Conservation (phyloP, 2,329 filamentous ascomycete species). For the Cercospora berteroae region DNA sequence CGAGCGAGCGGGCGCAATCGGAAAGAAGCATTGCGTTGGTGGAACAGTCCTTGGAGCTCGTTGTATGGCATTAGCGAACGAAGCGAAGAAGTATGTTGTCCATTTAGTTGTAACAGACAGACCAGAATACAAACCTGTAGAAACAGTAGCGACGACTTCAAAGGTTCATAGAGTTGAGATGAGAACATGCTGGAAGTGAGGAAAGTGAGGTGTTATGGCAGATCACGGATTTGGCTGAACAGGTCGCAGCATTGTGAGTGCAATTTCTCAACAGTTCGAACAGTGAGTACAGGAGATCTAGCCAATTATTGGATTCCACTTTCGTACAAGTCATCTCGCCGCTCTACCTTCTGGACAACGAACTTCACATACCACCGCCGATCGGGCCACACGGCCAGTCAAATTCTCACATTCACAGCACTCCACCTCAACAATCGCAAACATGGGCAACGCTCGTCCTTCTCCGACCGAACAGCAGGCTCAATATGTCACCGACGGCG, state of each 20-base stretch:
- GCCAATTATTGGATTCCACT: not conserved
- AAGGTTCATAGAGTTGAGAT: too few relatives aligned
- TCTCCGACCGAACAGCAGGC: not conserved
- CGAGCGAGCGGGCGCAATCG: conserved; percentile 13
- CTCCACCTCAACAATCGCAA: not conserved
- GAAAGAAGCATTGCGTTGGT: conserved; percentile 12
- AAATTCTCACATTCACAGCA: not conserved
- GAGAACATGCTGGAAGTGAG: not conserved
- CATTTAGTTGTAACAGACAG: conserved; percentile 7
- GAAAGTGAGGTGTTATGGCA: not conserved
- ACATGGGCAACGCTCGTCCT: not conserved
- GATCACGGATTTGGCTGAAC: not conserved
- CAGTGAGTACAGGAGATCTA: not conserved
- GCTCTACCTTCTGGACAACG: not conserved
- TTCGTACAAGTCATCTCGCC: not conserved
- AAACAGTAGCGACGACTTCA: not conserved
- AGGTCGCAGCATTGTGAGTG: not conserved
- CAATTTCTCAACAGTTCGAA: not conserved
- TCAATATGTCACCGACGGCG: not conserved
- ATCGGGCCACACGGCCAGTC: not conserved
- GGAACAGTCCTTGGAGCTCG: conserved; percentile 13
- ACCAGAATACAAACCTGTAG: conserved; percentile 1
- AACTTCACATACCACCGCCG: not conserved
- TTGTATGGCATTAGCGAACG: conserved; percentile 10
- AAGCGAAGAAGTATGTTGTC: conserved; percentile 9